phyloP scores from a whole-genome alignment of 306 rosid genomes.

The Dalbergia oliveri region DNA sequence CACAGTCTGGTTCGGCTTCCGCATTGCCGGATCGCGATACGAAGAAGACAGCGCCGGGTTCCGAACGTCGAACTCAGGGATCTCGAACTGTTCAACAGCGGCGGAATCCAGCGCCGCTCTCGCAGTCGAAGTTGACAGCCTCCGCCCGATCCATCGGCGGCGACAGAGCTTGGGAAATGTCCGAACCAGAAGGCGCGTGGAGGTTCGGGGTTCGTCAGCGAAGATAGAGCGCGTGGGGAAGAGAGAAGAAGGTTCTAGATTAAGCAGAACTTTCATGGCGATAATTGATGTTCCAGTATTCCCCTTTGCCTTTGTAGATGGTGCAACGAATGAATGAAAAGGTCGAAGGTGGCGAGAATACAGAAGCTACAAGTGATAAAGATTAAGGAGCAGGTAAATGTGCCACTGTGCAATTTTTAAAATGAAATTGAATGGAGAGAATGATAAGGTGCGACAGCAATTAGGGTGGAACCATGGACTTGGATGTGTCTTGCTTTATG shows the following conservation, averaged over 20 bases:
- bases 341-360: not conserved
- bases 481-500: not conserved
- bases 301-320: not conserved
- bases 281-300: not conserved
- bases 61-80: conserved; percentile 64
- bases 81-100: conserved; percentile 63
- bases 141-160: conserved; percentile 43
- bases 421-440: not conserved
- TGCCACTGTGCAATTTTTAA: not conserved
- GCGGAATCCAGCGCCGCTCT: conserved; percentile 62
- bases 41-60: conserved; percentile 82
- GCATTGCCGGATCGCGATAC: conserved; percentile 62
- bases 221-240: conserved; percentile 45
- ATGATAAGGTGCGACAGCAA: not conserved
- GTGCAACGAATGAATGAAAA: not conserved
- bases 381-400: not conserved
- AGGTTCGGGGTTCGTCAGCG: conserved; percentile 40
- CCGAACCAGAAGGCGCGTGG: conserved; percentile 42
- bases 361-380: not conserved
- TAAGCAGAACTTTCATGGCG: conserved; percentile 69
- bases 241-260: conserved; percentile 55
- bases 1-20: conserved; percentile 82
- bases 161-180: conserved; percentile 49
- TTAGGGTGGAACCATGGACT: not conserved
- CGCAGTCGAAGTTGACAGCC: conserved; percentile 36